Conservation (phyloP, 257 asterid species). For the Fraxinus pennsylvanica region DNA sequence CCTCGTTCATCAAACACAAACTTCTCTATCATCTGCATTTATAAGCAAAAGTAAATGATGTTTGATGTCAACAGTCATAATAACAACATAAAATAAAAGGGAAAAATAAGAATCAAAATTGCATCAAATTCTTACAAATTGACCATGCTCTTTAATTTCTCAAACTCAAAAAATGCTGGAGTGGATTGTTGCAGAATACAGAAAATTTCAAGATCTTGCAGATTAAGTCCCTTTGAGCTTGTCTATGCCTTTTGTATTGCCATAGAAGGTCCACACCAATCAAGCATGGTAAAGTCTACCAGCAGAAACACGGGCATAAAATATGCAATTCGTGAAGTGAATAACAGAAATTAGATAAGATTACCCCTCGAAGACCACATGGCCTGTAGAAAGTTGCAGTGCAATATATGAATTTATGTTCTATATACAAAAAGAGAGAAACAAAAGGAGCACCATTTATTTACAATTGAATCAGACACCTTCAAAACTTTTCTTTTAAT, state of each 20-base stretch:
- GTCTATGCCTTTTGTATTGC: not conserved
- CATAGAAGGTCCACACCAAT: not conserved
- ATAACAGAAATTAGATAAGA: not conserved
- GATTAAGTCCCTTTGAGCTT: not conserved
- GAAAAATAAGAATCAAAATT: not conserved
- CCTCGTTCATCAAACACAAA: not conserved
- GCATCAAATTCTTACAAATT: not conserved
- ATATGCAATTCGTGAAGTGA: not conserved
- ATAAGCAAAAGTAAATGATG: not conserved
- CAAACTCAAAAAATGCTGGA: not conserved
- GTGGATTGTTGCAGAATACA: not conserved
- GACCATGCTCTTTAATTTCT: not conserved
- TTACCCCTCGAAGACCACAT: not conserved
- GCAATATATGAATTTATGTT: slow-evolving; percentile 2
- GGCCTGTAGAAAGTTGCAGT: not conserved
- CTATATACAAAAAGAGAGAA: not conserved
- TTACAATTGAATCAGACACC: slow-evolving; percentile 27
- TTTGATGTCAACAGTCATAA: not conserved
- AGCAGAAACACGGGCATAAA: not conserved
- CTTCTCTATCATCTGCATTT: not conserved
- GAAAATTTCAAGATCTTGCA: not conserved
- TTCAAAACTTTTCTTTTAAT: slow-evolving; percentile 20
- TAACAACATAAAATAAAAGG: not conserved
- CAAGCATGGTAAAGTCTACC: not conserved
- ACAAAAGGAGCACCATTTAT: slow-evolving; percentile 1